phyloP scores from a whole-genome alignment of 306 rosid species.

The Acacia confusa region DNA sequence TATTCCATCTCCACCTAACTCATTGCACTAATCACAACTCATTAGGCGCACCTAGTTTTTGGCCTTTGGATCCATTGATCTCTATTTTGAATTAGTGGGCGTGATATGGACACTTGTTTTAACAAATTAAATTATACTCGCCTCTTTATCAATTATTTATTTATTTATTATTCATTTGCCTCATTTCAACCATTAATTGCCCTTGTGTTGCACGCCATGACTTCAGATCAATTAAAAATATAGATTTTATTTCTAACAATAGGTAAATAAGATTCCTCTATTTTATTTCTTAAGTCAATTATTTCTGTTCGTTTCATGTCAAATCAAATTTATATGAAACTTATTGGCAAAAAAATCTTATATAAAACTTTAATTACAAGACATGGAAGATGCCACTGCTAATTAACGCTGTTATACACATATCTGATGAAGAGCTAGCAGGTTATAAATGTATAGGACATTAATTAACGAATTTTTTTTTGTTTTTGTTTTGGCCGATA shows the following conservation, averaged over 20 bases:
- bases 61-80: conserved; percentile 30
- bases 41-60: conserved; percentile 21
- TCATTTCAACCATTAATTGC: conserved; percentile 6
- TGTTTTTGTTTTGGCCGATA: neutral
- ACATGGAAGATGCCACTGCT: neutral
- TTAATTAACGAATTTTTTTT: neutral
- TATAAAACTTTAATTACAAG: neutral
- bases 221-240: conserved; percentile 26
- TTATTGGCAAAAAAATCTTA: neutral
- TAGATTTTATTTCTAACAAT: neutral
- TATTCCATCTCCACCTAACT: conserved; percentile 39
- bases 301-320: neutral
- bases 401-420: neutral
- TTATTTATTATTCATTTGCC: neutral
- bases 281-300: neutral
- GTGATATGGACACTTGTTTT: neutral
- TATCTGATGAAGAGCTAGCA: neutral
- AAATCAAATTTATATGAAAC: neutral
- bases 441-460: neutral
- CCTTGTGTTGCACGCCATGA: conserved; percentile 42
- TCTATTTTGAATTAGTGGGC: neutral
- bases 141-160: neutral
- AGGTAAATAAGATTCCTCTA: neutral
- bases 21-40: conserved; percentile 15
- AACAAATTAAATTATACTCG: neutral